Base-by-base conservation (phyloP, 78 protist species). In the Dictyostelium intermedium region DNA sequence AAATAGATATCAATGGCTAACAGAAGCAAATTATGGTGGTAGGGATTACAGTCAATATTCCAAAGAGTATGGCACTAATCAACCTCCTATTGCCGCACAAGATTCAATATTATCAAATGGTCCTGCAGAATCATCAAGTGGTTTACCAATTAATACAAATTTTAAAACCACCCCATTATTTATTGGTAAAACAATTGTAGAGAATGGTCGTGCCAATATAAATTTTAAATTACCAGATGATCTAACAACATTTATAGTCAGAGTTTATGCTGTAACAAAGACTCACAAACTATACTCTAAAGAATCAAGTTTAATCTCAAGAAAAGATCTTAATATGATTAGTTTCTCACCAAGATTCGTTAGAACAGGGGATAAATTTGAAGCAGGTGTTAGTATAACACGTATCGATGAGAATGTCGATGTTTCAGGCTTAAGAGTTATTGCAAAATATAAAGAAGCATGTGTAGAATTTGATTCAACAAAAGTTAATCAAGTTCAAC, bases 301-400 rank as follows among this genome's bases (percentile, higher is more conserved):
- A 11, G 82, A 77, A 27, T 41, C 87, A 45, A 23, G 47, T 1
- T 41, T 89, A 10, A 89, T 74, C 32, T 76, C 84, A 11, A 78
- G 74, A 69, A 89, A 70, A 45, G 87, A 89, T 34, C 18, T 72
- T 5, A 72, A 72, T 72, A 72, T 72, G 41, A 34, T 74, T 45
- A 80, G 78, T 70, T 63, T 89, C n/a, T 61, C 60, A 50, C 94
- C 94, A 32, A 89, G 94, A 80, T 89, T 89, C 25, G 87, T 60
- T 43, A 60, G 94, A 50, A 77, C 74, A 50, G 87, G 82, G 32
- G 94, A 89, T 30, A 18, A 45, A 43, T 89, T 89, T 39, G 78
- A 89, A 70, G 56, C 80, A 35, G 94, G 94, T 81, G 82, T 80
- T 3, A 25, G 82, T 23, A 70, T 89, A 32, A 56, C 70, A 35